Conservation (phyloP, 164 flowering plant genomes). For the Echeveria elegans region DNA sequence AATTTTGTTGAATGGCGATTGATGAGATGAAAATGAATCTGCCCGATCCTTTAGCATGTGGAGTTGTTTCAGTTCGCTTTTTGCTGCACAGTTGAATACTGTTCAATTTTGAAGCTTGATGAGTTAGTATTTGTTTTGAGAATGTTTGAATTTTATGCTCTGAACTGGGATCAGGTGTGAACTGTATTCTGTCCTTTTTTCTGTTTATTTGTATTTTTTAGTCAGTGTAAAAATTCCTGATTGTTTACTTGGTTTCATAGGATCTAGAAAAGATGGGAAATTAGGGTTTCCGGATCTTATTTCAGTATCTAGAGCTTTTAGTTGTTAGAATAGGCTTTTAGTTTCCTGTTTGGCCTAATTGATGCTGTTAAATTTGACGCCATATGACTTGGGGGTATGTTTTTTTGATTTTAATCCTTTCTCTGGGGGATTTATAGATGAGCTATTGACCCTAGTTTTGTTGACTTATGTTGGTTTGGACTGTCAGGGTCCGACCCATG, state of each 20-base stretch:
- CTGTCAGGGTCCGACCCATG: not conserved
- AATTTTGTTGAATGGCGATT: not conserved
- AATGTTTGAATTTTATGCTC: not conserved
- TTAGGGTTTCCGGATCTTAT: not conserved
- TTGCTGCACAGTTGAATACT: not conserved
- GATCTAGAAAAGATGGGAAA: not conserved
- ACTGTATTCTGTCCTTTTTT: not conserved
- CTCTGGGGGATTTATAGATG: not conserved
- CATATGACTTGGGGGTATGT: not conserved
- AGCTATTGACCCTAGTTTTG: slow-evolving; percentile 11
- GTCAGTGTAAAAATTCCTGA: too few relatives aligned
- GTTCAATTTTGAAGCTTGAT: not conserved
- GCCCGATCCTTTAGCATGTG: not conserved
- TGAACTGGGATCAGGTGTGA: not conserved
- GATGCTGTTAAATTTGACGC: not conserved
- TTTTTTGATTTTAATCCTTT: too few relatives aligned
- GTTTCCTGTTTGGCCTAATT: not conserved
- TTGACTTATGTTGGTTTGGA: not conserved
- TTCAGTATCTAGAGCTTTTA: not conserved
- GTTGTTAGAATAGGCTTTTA: not conserved
- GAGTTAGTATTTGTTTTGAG: not conserved
- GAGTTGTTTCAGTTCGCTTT: not conserved
- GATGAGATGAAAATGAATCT: not conserved
- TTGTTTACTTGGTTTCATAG: not conserved
- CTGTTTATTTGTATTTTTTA: too few relatives aligned